phyloP scores from a whole-genome alignment of 768 basidiomycete species.

The Dacryopinax primogenitus region DNA sequence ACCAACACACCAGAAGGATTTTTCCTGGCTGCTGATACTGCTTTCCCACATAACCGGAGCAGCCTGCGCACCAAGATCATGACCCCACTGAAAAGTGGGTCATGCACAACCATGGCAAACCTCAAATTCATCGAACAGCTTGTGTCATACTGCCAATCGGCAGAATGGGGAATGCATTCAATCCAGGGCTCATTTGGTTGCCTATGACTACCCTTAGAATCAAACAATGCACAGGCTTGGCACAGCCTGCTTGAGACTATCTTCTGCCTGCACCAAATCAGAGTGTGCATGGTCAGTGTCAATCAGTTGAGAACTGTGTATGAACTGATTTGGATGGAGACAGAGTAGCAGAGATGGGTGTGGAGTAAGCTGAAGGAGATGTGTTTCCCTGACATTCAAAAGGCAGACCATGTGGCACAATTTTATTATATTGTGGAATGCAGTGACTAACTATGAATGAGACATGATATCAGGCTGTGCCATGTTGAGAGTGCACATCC shows the following conservation, averaged over 20 bases:
- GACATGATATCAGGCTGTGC: too few species aligned
- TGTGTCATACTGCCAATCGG: conserved; percentile 36
- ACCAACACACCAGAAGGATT: conserved; percentile 30
- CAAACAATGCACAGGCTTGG: conserved; percentile 22
- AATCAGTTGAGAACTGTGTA: conserved; percentile 34
- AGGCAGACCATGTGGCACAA: conserved; percentile 27
- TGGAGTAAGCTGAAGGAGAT: conserved; percentile 32
- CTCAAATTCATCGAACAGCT: conserved; percentile 28
- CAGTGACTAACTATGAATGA: neutral
- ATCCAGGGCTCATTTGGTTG: conserved; percentile 38
- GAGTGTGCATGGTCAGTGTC: conserved; percentile 12
- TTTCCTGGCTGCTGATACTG: conserved; percentile 36
- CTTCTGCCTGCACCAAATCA: conserved; percentile 29
- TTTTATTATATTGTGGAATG: conserved; percentile 22
- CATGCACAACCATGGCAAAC: neutral
- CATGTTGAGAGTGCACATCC: neutral
- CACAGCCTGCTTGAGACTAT: conserved; percentile 30
- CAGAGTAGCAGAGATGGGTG: conserved; percentile 19
- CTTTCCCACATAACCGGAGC: conserved; percentile 32
- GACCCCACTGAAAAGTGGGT: conserved; percentile 31
- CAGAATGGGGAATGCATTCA: conserved; percentile 40
- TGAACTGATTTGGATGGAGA: conserved; percentile 28
- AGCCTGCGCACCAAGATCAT: conserved; percentile 28
- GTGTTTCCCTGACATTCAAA: conserved; percentile 29
- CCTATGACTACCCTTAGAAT: conserved; percentile 32